Evolutionary conservation across 768 basidiomycete species (phyloP), one percentile per base, ranked within the genome.

Genomic region (Hericium alpestre): DNA sequence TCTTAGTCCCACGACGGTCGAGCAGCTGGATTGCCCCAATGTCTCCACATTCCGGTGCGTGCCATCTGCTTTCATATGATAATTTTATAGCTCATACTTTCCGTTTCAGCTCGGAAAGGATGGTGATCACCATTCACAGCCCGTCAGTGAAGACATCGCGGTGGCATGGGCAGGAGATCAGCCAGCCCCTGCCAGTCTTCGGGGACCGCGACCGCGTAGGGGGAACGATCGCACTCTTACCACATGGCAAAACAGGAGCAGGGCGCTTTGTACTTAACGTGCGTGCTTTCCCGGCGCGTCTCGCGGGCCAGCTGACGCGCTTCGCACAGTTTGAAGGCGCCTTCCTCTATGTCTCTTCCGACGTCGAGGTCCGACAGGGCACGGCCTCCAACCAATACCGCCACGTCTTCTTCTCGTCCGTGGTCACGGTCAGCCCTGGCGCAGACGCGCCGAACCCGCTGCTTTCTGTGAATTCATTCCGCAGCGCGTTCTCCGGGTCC

Each of bases 221-320:
- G 59, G 86, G 86, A 38, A 79, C 75, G 55, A 76, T 87, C 13
- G 72, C 75, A 16, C 74, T 88, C 1, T 80, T 83, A 62, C 72
- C 78, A 12, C 53, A 76, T 64, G 58, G 80, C 72, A 65, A 70
- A 72, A 51, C 77, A 72, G 57, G 57, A 1, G 74, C 75, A 3
- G 86, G 86, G n/a, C 76, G 76, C 18, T 69, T 88, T 52, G 72
- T 75, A 15, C 72, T 88, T 48, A 73, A 79, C 20, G 86, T 86
- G 61, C 54, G 72, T 67, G 8, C 32, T 37, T 16, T 38, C 22
- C 46, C n/a, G 38, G 32, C 32, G 32, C 32, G 32, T 32, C 48
- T 38, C 9, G 50, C 22, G 38, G 18, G 38, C 38, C 49, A 47
- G 40, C n/a, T 27, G 27, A 53, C 59, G 27, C 65, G 32, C 10